Percentiles rank a stretch among this genome's conserved stretches.
phyloP scores from a whole-genome alignment of 495 filamentous ascomycete species.

The Penicillium taxi region DNA sequence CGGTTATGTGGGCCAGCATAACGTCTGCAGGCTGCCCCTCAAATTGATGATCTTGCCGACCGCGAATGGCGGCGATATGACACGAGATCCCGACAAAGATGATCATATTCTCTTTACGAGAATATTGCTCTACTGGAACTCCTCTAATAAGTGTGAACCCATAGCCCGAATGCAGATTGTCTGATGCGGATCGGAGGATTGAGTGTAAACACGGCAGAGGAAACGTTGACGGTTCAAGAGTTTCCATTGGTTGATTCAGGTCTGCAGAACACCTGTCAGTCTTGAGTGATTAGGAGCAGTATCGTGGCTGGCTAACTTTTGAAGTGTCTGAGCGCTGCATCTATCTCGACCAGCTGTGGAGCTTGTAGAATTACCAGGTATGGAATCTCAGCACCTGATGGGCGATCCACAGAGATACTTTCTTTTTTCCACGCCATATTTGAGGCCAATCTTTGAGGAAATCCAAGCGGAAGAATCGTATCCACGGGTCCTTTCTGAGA shows the following conservation, averaged over 20 bases:
- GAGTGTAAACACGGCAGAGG: constrained; percentile 40
- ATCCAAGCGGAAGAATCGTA: neutral
- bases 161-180: constrained; percentile 39
- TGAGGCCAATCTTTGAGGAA: neutral
- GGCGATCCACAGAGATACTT: neutral
- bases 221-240: too few species aligned
- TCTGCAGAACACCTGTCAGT: too few species aligned
- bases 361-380: neutral
- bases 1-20: constrained; percentile 39
- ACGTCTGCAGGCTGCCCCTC: constrained; percentile 19
- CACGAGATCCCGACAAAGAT: constrained; percentile 49
- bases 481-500: neutral
- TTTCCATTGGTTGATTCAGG: too few species aligned
- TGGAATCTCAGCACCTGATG: neutral
- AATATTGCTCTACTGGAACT: constrained; percentile 33
- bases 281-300: too few species aligned
- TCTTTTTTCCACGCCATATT: neutral
- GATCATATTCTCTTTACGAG: constrained; percentile 44
- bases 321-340: neutral
- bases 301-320: neutral
- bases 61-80: constrained; percentile 43
- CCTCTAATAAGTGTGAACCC: constrained; percentile 52
- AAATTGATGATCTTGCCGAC: constrained; percentile 32
- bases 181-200: constrained; percentile 34
- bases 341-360: neutral